A percentile compares a stretch with the other conserved stretches of the same genome.
phyloP scores from a whole-genome alignment of 768 basidiomycete genomes.

The Suillus occidentalis region DNA sequence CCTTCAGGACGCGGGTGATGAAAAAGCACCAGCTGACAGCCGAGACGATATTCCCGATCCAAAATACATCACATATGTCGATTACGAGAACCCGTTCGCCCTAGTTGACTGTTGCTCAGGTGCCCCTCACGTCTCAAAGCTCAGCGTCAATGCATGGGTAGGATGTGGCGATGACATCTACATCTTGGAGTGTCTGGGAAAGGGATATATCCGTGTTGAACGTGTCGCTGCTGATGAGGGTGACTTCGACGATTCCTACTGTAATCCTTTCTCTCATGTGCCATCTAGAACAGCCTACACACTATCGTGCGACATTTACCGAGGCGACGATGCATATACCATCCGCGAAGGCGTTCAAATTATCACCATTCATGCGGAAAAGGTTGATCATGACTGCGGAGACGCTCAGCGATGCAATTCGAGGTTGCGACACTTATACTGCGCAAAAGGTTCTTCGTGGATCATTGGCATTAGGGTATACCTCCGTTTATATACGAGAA shows the following conservation, averaged over 20 bases:
- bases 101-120: constrained; percentile 51
- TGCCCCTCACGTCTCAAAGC: constrained; percentile 48
- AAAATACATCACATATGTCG: constrained; percentile 67
- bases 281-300: constrained; percentile 17
- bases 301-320: constrained; percentile 54
- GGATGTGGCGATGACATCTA: constrained; percentile 70
- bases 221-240: constrained; percentile 39
- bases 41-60: constrained; percentile 49
- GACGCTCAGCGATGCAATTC: constrained; percentile 58
- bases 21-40: constrained; percentile 19
- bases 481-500: constrained; percentile 10
- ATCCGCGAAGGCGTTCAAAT: constrained; percentile 44
- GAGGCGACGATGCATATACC: constrained; percentile 47
- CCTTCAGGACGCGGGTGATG: constrained; percentile 9
- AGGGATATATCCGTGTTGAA: constrained; percentile 67
- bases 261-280: background rate
- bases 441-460: constrained; percentile 54
- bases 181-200: constrained; percentile 73
- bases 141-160: constrained; percentile 76
- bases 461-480: constrained; percentile 50
- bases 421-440: constrained; percentile 70
- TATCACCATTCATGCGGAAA: constrained; percentile 55
- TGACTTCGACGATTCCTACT: constrained; percentile 14
- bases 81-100: constrained; percentile 74
- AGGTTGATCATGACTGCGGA: constrained; percentile 54